A percentile compares a stretch with the other conserved stretches of the same genome.
Conservation (phyloP, 2,329 filamentous ascomycete species). For the Parasarocladium wereldwijsianum region DNA sequence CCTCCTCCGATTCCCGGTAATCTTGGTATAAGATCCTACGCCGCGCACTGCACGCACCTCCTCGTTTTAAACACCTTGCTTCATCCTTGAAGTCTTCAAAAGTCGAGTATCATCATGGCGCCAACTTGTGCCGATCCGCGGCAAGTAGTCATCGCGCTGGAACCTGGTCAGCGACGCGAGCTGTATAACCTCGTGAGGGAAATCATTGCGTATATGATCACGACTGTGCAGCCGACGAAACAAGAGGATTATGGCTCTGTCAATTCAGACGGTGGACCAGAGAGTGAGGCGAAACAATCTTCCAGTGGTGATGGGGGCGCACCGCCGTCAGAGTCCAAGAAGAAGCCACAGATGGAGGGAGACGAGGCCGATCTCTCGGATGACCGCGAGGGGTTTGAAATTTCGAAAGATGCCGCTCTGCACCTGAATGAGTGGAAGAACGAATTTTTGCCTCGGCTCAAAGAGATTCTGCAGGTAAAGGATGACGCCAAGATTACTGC, state of each 20-base stretch:
- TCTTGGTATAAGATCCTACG: too few relatives aligned
- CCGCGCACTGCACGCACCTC: too few relatives aligned
- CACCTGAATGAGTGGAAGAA: conserved; percentile 69
- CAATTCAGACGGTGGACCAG: conserved; percentile 5
- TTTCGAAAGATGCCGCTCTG: conserved; percentile 41
- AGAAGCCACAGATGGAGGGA: conserved; percentile 1
- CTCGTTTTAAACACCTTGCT: too few relatives aligned
- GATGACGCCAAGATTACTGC: conserved; percentile 31
- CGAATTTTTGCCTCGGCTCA: conserved; percentile 53
- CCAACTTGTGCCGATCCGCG: conserved; percentile 39
- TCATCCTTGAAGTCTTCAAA: too few relatives aligned
- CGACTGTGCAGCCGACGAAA: conserved; percentile 27
- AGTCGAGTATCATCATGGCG: conserved; percentile 35
- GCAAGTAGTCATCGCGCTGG: conserved; percentile 39
- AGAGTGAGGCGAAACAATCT: background rate
- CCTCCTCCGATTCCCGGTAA: too few relatives aligned
- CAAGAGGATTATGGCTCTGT: conserved; percentile 16
- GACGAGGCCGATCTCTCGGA: conserved; percentile 5
- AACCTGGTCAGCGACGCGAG: conserved; percentile 33
- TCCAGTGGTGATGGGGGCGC: background rate
- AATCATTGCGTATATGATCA: conserved; percentile 38
- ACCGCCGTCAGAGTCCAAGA: background rate
- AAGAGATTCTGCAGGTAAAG: conserved; percentile 45
- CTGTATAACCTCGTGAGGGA: conserved; percentile 35
- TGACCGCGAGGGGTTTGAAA: conserved; percentile 12